phyloP scores from a whole-genome alignment of 352 stramenopile genomes.

The Thalassiosira delicatula region DNA sequence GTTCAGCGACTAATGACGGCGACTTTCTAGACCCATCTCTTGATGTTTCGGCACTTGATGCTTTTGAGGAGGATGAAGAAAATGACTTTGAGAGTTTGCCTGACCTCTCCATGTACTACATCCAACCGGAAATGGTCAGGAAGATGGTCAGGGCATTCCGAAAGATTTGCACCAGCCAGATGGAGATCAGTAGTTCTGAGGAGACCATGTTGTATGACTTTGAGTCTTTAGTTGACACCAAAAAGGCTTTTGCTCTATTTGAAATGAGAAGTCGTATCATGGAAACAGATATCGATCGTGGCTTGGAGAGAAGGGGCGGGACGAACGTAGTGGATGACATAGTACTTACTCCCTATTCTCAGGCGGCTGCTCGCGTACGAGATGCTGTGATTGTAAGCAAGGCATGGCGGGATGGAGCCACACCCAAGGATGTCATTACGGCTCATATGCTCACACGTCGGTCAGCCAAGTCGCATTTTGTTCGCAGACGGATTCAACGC shows the following conservation, averaged over 20 bases:
- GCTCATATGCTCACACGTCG: constrained; percentile 75
- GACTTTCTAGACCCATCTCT: constrained; percentile 47
- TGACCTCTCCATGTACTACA: constrained; percentile 73
- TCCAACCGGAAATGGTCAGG: constrained; percentile 70
- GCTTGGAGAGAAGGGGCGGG: constrained; percentile 77
- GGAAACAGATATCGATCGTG: constrained; percentile 85
- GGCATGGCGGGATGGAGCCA: constrained; percentile 82
- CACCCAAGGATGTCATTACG: constrained; percentile 79
- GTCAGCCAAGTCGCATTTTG: constrained; percentile 67
- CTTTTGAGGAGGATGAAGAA: constrained; percentile 50
- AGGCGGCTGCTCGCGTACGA: constrained; percentile 67
- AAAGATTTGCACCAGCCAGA: constrained; percentile 68
- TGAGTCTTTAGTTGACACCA: constrained; percentile 77
- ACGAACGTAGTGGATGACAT: constrained; percentile 82
- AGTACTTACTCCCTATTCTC: constrained; percentile 77
- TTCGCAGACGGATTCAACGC: constrained; percentile 58
- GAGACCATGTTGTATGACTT: constrained; percentile 68
- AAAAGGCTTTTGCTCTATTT: constrained; percentile 82
- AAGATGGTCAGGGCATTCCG: constrained; percentile 77
- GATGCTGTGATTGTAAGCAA: constrained; percentile 85
- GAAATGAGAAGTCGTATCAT: constrained; percentile 86
- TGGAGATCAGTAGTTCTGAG: constrained; percentile 63
- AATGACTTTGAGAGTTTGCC: constrained; percentile 43
- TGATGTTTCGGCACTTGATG: constrained; percentile 54
- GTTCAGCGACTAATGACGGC: not conserved